Base-by-base conservation (phyloP, 2,329 filamentous ascomycete genomes). In the Epichloe glyceriae region DNA sequence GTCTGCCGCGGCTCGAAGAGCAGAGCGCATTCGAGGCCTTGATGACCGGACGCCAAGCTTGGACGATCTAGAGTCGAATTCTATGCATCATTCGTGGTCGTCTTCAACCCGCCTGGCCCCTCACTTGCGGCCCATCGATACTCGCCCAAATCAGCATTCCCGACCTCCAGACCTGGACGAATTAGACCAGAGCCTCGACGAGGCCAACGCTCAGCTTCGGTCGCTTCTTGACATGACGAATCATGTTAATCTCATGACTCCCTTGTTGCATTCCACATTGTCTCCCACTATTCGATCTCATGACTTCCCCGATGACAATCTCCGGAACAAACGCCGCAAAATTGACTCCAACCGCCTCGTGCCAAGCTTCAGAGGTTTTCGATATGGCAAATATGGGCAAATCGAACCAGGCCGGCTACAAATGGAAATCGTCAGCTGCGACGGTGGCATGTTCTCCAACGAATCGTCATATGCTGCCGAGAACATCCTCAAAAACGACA, bases 401-500 rank as follows among this genome's bases (percentile, higher is more conserved):
- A 85, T 95, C 15, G 86, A 93, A 53, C 79, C 88, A 0, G 90
- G 89, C 3, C 76, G 79, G 56, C 70, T 96, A 60, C 83, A 78
- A 54, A 88, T 96, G 86, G 86, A 95, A 63, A 82, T 96, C 55
- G 78, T 87, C 46, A 93, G 84, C 71, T 96, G 89, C 62, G 90
- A 96, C 64, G 89, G 88, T 40, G 89, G 90, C 42, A 74, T 80
- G 52, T 82, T 76, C 60, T 73, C 77, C 47, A 82, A 84, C 54
- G 79, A 83, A 58, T 69, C 73, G 50, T 69, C 73, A 11, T 86
- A 87, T 55, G 77, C 78, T 12, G 81, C 84, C 19, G 86, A 90
- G 58, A 95, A 95, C 63, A 83, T 96, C 30, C 73, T 97, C 54
- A 82, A 79, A 57, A 83, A 90, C 63, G 88, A 97, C 66, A 74